phyloP scores from a whole-genome alignment of 2,329 filamentous ascomycete species.

The Dactylellina cionopaga region DNA sequence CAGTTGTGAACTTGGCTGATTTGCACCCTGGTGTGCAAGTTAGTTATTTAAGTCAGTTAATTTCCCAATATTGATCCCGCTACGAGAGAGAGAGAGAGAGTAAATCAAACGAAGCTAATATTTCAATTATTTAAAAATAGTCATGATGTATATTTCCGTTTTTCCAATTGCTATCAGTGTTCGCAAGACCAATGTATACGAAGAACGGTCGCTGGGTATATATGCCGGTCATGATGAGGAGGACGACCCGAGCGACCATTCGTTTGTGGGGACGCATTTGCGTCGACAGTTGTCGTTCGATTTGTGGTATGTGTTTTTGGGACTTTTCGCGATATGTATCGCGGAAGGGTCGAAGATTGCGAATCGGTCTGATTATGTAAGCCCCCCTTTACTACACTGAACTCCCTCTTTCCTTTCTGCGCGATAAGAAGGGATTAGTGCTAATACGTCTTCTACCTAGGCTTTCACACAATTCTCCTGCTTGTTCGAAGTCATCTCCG shows the following conservation, averaged over 20 bases:
- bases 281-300: constrained; percentile 95
- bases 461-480: constrained; percentile 59
- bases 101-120: too few relatives aligned
- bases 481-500: constrained; percentile 87
- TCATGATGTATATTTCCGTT: constrained; percentile 99
- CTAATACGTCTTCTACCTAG: too few relatives aligned
- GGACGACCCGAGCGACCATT: constrained; percentile 71
- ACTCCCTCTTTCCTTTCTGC: too few relatives aligned
- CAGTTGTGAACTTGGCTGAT: constrained; percentile 77
- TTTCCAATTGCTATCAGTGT: constrained; percentile 97
- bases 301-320: constrained; percentile 94
- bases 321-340: constrained; percentile 91
- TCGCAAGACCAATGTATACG: constrained; percentile 93
- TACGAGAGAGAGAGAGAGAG: too few relatives aligned
- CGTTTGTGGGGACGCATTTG: constrained; percentile 90
- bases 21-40: constrained; percentile 93
- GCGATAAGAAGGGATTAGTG: too few relatives aligned
- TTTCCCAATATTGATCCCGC: too few relatives aligned
- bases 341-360: constrained; percentile 80
- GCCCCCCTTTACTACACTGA: too few relatives aligned
- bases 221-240: constrained; percentile 68
- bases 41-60: constrained; percentile 74
- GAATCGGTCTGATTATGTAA: constrained; percentile 58
- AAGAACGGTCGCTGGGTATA: constrained; percentile 85
- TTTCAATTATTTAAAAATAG: too few relatives aligned